Base-by-base conservation (phyloP, 176 grass and related monocot genomes). In the Pontederia paniculata region DNA sequence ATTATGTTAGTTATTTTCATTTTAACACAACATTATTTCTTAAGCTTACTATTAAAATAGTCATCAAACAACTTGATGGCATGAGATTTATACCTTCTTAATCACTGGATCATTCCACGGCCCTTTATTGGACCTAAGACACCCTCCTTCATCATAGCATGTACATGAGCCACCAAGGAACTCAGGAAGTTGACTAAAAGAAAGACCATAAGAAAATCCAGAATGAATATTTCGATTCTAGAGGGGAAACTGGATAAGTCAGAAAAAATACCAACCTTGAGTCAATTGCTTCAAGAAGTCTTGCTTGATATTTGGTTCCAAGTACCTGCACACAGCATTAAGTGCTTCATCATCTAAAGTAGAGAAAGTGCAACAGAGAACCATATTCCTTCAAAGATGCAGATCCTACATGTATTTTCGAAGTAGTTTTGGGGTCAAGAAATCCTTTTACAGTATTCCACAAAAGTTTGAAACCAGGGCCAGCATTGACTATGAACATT, bases 401-500 rank as follows among this genome's bases (percentile, higher is more conserved):
- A 41, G 48, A 66, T 47, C 70, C 57, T 80, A 98, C 94, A 80
- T 98, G 94, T 70, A 98, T 98, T 77, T 98, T 98, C 11, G 94
- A 84, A 19, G 83, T 83, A 63, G 94, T 98, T 84, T 98, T 98
- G 58, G 94, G 83, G 78, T 98, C 94, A 54, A 98, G 84, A 68
- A 98, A 98, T 9, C 87, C 87, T 73, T 93, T 98, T 20, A 98
- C 77, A 21, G 83, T 98, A 60, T 81, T 93, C 94, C 94, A 98
- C 37, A 98, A 76, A 66, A 80, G 59, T 78, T 98, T 98, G 73
- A 98, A 98, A 37, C 86, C 87, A 75, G 45, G 74, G 25, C 87
- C 87, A 9, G 94, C 94, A 54, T 98, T 98, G 46, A 98, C 80
- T 6, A 98, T 84, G 59, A 98, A 98, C 94, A 98, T 98, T 88